Conservation (phyloP, 768 basidiomycete species). For the Hygrocybe punicea region DNA sequence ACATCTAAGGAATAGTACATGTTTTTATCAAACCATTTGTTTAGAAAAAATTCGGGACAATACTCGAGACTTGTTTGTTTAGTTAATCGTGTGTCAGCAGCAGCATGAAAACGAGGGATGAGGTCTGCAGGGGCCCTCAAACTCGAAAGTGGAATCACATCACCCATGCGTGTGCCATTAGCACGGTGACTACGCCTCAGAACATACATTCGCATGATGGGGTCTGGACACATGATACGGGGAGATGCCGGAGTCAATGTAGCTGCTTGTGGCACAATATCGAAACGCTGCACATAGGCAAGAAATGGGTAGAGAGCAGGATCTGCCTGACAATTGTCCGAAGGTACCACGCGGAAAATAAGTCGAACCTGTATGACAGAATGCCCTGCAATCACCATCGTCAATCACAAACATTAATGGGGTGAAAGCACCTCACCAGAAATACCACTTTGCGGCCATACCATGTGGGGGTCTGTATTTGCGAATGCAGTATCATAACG, state of each 20-base stretch:
- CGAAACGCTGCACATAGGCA: conserved; percentile 6
- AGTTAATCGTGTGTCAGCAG: conserved; percentile 4
- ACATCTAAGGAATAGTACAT: neutral
- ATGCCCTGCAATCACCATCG: conserved; percentile 1
- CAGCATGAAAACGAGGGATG: conserved; percentile 6
- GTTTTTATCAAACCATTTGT: conserved; percentile 2
- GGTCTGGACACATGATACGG: conserved; percentile 3
- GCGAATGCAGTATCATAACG: conserved; percentile 20
- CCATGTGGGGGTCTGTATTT: conserved; percentile 9
- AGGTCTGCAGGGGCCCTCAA: conserved; percentile 9
- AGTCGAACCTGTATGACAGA: neutral
- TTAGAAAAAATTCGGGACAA: neutral
- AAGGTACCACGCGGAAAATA: conserved; percentile 1
- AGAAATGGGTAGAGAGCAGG: neutral
- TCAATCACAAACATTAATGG: neutral
- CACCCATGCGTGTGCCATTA: conserved; percentile 6
- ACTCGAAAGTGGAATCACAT: conserved; percentile 9
- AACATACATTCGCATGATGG: conserved; percentile 6
- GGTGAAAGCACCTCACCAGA: conserved; percentile 12
- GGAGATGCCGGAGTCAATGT: neutral
- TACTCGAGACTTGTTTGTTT: conserved; percentile 1
- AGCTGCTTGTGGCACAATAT: conserved; percentile 7
- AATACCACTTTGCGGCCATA: conserved; percentile 20
- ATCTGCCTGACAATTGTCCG: neutral
- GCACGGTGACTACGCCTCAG: conserved; percentile 1